Evolutionary conservation across 805 yeast species (phyloP).

Genomic region (Komagataella phaffii): DNA sequence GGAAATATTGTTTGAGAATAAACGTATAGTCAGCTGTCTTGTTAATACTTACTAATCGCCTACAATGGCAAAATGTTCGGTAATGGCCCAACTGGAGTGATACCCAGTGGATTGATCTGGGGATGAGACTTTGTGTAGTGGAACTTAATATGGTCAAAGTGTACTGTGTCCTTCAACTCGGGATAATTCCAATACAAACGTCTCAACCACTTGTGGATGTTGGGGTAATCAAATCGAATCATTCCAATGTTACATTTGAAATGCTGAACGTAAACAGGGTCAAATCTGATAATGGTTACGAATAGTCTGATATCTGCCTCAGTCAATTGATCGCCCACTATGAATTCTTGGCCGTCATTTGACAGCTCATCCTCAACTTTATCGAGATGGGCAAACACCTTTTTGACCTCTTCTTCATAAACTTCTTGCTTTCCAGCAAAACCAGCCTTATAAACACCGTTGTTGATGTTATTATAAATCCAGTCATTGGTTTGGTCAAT

Average conservation of each 20-base stretch:
- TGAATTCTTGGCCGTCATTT: slow-evolving; percentile 21
- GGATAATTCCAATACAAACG: slow-evolving; percentile 71
- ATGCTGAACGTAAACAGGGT: slow-evolving; percentile 88
- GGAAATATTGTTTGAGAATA: background rate
- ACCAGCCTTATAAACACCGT: slow-evolving; percentile 89
- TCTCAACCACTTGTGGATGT: slow-evolving; percentile 66
- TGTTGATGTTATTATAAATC: slow-evolving; percentile 78
- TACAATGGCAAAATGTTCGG: slow-evolving; percentile 48
- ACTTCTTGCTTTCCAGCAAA: slow-evolving; percentile 78
- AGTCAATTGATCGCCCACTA: slow-evolving; percentile 57
- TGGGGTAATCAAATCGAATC: slow-evolving; percentile 71
- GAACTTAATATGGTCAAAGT: slow-evolving; percentile 80
- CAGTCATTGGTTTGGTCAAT: slow-evolving; percentile 73
- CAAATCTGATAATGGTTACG: slow-evolving; percentile 84
- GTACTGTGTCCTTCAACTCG: slow-evolving; percentile 66
- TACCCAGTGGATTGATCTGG: slow-evolving; percentile 66
- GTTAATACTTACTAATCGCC: background rate
- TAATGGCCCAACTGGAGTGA: slow-evolving; percentile 82
- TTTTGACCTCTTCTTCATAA: slow-evolving; percentile 54
- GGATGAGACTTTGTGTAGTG: slow-evolving; percentile 85
- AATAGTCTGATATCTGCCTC: slow-evolving; percentile 85
- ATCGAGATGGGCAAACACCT: slow-evolving; percentile 55
- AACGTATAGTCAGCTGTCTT: too few relatives aligned
- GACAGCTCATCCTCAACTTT: slow-evolving; percentile 48
- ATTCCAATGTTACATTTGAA: slow-evolving; percentile 83